A percentile compares a stretch with the other conserved stretches of the same genome.
phyloP scores from a whole-genome alignment of 306 rosid species.

The Bauhinia variegata region DNA sequence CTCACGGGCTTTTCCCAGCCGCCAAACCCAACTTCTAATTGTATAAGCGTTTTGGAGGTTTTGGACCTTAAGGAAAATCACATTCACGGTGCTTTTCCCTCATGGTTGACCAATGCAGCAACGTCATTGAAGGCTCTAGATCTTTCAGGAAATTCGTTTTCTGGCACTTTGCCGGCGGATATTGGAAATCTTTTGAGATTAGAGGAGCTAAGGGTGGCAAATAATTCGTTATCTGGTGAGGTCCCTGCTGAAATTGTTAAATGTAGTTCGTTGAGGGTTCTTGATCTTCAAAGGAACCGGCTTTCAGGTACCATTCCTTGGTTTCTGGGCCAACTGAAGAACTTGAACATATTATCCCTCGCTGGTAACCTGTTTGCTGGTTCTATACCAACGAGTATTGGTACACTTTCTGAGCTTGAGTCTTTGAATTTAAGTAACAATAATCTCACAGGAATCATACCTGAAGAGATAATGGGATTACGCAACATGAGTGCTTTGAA shows the following conservation, averaged over 20 bases:
- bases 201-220: slow-evolving; percentile 51
- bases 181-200: slow-evolving; percentile 54
- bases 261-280: slow-evolving; percentile 54
- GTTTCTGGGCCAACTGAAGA: slow-evolving; percentile 49
- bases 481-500: slow-evolving; percentile 64
- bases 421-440: slow-evolving; percentile 61
- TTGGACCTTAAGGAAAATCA: slow-evolving; percentile 59
- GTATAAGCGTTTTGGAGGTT: slow-evolving; percentile 52
- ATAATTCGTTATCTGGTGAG: slow-evolving; percentile 61
- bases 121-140: slow-evolving; percentile 54
- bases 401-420: slow-evolving; percentile 55
- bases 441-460: slow-evolving; percentile 59
- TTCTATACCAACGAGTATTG: slow-evolving; percentile 55
- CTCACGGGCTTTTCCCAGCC: slow-evolving; percentile 70
- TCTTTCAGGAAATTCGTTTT: slow-evolving; percentile 69
- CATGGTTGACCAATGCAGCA: slow-evolving; percentile 60
- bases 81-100: slow-evolving; percentile 55
- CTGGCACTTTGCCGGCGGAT: slow-evolving; percentile 52
- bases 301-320: slow-evolving; percentile 60
- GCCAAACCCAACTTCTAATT: slow-evolving; percentile 47
- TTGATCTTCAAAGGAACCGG: slow-evolving; percentile 65
- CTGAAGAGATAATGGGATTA: slow-evolving; percentile 54
- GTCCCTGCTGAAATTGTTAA: slow-evolving; percentile 59
- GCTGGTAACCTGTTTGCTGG: slow-evolving; percentile 62
- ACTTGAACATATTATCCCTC: slow-evolving; percentile 54